phyloP scores from a whole-genome alignment of 441 rosid species.

The Geranium incanum region DNA sequence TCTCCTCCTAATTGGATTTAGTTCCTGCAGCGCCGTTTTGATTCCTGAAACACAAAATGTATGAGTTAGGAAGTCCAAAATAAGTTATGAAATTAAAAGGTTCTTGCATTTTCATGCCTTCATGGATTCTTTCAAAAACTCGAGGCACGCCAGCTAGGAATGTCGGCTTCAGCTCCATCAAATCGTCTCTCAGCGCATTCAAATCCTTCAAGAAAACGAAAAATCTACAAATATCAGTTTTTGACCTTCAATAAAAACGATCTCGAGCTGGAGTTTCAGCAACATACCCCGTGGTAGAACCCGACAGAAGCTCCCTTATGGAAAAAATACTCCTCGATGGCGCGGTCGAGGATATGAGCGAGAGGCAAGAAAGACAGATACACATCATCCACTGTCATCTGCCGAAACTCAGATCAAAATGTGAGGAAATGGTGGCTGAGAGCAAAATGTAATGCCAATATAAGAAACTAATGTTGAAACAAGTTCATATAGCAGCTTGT shows the following conservation, averaged over 20 bases:
- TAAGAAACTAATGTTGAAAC: background rate
- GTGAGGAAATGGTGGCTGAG: slow-evolving; percentile 1
- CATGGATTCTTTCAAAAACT: slow-evolving; percentile 79
- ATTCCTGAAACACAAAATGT: slow-evolving; percentile 35
- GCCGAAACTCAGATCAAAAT: slow-evolving; percentile 12
- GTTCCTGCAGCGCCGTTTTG: slow-evolving; percentile 55
- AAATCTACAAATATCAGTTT: background rate
- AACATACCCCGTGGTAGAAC: slow-evolving; percentile 83
- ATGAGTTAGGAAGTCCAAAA: background rate
- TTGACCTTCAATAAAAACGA: background rate
- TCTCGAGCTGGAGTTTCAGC: slow-evolving; percentile 10
- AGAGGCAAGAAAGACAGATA: slow-evolving; percentile 90
- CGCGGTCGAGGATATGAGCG: slow-evolving; percentile 85
- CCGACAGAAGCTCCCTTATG: slow-evolving; percentile 90
- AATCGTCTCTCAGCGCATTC: slow-evolving; percentile 68
- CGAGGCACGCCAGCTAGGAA: slow-evolving; percentile 90
- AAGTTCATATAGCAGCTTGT: background rate
- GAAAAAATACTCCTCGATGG: slow-evolving; percentile 77
- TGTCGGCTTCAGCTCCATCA: slow-evolving; percentile 80
- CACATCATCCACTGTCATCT: slow-evolving; percentile 87
- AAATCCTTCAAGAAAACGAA: slow-evolving; percentile 47
- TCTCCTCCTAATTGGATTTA: slow-evolving; percentile 54
- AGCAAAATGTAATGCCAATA: background rate
- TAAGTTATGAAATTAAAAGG: background rate
- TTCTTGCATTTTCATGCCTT: slow-evolving; percentile 38